Evolutionary conservation across 2,329 filamentous ascomycete species (phyloP).

Genomic region (Cercospora sp.): DNA sequence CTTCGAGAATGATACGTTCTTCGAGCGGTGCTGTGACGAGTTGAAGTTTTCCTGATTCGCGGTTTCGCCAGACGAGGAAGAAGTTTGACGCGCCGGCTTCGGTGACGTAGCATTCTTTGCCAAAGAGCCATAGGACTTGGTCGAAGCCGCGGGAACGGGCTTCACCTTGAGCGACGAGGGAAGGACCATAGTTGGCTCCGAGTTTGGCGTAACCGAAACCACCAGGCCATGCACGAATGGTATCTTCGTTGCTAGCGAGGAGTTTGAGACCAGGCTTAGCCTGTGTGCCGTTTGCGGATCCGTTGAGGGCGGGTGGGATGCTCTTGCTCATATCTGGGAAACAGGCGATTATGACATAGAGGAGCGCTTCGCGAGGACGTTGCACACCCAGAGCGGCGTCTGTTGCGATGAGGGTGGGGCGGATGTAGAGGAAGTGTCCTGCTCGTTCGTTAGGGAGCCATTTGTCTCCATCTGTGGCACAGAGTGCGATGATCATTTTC

Average conservation of each 20-base stretch:
- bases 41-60: conserved; percentile 57
- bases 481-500: conserved; percentile 70
- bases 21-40: conserved; percentile 81
- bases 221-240: conserved; percentile 87
- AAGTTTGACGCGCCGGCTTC: conserved; percentile 93
- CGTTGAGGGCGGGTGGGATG: conserved; percentile 34
- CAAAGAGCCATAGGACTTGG: conserved; percentile 94
- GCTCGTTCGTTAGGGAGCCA: conserved; percentile 73
- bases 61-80: conserved; percentile 75
- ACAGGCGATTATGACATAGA: conserved; percentile 71
- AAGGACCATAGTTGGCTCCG: conserved; percentile 90
- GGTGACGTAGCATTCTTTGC: conserved; percentile 72
- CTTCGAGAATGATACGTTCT: conserved; percentile 77
- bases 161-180: conserved; percentile 73
- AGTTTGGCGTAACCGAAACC: conserved; percentile 92
- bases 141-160: conserved; percentile 73
- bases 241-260: conserved; percentile 76
- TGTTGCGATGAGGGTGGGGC: conserved; percentile 83
- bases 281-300: conserved; percentile 19
- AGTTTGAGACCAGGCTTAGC: conserved; percentile 58
- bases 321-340: conserved; percentile 48
- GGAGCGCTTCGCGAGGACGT: conserved; percentile 75
- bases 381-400: conserved; percentile 78
- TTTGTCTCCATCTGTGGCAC: conserved; percentile 70
- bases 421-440: conserved; percentile 71